These are phyloP conservation scores for Trichomonascus vanleenenianus DNA, from an alignment of 805 yeast species.

Conservation along the genomic window DNA sequence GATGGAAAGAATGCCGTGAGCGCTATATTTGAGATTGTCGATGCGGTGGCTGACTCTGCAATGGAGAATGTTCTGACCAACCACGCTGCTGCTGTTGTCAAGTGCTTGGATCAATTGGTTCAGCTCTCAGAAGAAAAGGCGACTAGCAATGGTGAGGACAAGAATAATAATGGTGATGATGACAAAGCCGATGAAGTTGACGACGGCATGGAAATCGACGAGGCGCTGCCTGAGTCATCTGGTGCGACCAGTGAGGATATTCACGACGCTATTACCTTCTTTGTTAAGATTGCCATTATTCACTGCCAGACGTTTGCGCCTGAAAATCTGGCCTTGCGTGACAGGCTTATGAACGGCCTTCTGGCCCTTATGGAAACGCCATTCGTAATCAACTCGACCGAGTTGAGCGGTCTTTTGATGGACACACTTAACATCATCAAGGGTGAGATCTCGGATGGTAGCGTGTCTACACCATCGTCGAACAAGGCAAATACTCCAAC, in stretches of 20 bases:
- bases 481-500: not conserved
- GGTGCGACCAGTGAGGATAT: conserved; percentile 8
- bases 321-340: conserved; percentile 2
- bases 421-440: conserved; percentile 14
- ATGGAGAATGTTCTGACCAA: conserved; percentile 10
- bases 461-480: not conserved
- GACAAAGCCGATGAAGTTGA: not conserved
- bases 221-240: not conserved
- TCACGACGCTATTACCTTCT: conserved; percentile 16
- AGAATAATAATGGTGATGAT: not conserved
- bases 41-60: conserved; percentile 19
- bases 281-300: conserved; percentile 22
- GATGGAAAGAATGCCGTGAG: conserved; percentile 10
- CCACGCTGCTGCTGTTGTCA: conserved; percentile 9
- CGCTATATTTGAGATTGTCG: conserved; percentile 17
- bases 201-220: conserved; percentile 3
- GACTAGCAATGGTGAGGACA: not conserved
- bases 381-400: conserved; percentile 6
- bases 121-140: conserved; percentile 8
- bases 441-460: conserved; percentile 7
- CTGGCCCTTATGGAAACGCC: conserved; percentile 10
- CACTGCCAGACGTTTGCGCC: conserved; percentile 13
- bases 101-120: conserved; percentile 14
- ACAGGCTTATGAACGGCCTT: conserved; percentile 11
- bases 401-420: conserved; percentile 13